Percentiles rank a stretch among this genome's conserved stretches.
These are phyloP conservation scores for Geosmithia flava DNA, from an alignment of 2,329 filamentous ascomycete species.

Conservation along the genomic window DNA sequence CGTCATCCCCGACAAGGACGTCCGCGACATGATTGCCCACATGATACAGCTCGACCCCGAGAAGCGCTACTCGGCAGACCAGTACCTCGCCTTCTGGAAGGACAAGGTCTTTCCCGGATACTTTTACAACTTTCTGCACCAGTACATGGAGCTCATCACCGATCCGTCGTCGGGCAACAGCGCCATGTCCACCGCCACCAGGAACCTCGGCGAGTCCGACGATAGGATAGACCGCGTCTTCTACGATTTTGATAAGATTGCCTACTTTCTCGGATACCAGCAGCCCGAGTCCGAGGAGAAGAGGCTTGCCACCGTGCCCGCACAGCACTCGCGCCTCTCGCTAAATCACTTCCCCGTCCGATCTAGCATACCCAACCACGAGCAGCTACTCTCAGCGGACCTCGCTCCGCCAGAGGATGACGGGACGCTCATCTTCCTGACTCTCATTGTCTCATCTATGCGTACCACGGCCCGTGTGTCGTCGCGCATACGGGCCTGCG, in stretches of 20 bases:
- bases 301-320: constrained; percentile 12
- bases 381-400: constrained; percentile 52
- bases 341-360: constrained; percentile 65
- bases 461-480: constrained; percentile 80
- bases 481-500: constrained; percentile 80
- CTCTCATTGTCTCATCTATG: constrained; percentile 76
- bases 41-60: constrained; percentile 96
- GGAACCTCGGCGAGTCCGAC: constrained; percentile 76
- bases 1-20: constrained; percentile 76
- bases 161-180: constrained; percentile 74
- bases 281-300: constrained; percentile 15
- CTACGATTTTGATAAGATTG: constrained; percentile 94
- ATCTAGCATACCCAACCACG: constrained; percentile 76
- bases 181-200: constrained; percentile 50
- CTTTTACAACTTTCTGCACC: constrained; percentile 94
- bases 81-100: constrained; percentile 88
- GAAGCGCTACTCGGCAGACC: constrained; percentile 82
- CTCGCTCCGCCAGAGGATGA: constrained; percentile 61
- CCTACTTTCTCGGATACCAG: constrained; percentile 77
- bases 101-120: constrained; percentile 89
- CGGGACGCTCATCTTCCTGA: constrained; percentile 84
- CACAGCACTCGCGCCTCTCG: constrained; percentile 28
- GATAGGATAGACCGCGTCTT: constrained; percentile 90
- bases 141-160: constrained; percentile 94
- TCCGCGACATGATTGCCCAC: constrained; percentile 80